phyloP scores from a whole-genome alignment of 108 stramenopile species.

The Conticribra guillardii region DNA sequence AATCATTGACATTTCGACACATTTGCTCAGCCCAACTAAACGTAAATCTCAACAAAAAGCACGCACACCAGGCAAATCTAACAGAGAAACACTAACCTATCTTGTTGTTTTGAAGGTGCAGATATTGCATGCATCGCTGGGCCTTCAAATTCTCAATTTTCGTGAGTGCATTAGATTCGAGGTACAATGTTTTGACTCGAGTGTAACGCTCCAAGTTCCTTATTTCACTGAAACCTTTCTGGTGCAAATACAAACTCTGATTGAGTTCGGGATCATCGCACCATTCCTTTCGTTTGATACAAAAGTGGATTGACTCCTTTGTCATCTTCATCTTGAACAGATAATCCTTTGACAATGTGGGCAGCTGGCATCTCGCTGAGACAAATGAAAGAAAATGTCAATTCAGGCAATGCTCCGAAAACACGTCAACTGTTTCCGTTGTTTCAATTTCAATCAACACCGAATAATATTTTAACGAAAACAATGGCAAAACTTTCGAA shows the following conservation, averaged over 20 bases:
- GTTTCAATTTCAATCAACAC: too few species aligned
- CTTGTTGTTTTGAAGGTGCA: slow-evolving; percentile 30
- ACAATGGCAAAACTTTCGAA: too few species aligned
- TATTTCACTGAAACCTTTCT: slow-evolving; percentile 70
- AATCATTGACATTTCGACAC: not conserved
- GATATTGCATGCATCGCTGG: slow-evolving; percentile 22
- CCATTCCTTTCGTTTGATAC: slow-evolving; percentile 53
- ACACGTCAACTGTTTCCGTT: too few species aligned
- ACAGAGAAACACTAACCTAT: slow-evolving; percentile 19
- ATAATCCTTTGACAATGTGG: too few species aligned
- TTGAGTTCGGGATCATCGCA: slow-evolving; percentile 66
- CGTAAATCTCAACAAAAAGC: not conserved
- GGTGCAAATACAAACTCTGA: slow-evolving; percentile 78
- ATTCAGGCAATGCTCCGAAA: too few species aligned
- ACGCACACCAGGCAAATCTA: too few species aligned
- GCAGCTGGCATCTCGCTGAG: too few species aligned
- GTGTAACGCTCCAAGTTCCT: slow-evolving; percentile 76
- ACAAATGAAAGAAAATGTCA: too few species aligned
- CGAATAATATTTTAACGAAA: too few species aligned
- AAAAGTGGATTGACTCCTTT: slow-evolving; percentile 27
- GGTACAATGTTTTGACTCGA: slow-evolving; percentile 64
- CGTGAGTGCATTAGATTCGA: slow-evolving; percentile 66
- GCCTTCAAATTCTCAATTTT: slow-evolving; percentile 47
- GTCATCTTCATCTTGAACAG: slow-evolving; percentile 19
- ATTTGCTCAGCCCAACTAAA: not conserved